Conservation (phyloP, 768 basidiomycete genomes). For the Pisolithus microcarpus region DNA sequence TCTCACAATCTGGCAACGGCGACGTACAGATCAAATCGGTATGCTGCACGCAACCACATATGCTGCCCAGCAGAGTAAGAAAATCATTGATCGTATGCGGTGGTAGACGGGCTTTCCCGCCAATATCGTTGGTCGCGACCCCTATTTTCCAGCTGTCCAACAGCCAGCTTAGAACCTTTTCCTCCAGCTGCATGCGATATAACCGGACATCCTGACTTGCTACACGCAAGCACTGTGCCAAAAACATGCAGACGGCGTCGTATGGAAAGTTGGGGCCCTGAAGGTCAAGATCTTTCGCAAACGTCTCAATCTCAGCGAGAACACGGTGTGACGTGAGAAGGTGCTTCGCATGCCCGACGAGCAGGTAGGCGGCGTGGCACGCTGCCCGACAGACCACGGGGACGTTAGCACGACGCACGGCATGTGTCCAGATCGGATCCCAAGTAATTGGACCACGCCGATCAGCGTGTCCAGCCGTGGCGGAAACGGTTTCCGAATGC, state of each 20-base stretch:
- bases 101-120: conserved; percentile 38
- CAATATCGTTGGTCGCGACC: conserved; percentile 32
- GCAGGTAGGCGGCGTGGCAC: conserved; percentile 55
- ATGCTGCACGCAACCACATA: conserved; percentile 49
- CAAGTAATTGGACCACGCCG: conserved; percentile 39
- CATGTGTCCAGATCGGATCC: conserved; percentile 78
- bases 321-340: conserved; percentile 51
- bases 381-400: conserved; percentile 74
- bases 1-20: conserved; percentile 61
- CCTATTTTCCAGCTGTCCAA: conserved; percentile 58
- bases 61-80: conserved; percentile 51
- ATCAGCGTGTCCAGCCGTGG: background rate
- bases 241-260: conserved; percentile 85
- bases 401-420: conserved; percentile 64
- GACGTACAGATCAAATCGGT: conserved; percentile 41
- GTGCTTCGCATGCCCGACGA: conserved; percentile 39
- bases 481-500: conserved; percentile 1
- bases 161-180: conserved; percentile 80
- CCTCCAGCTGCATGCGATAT: conserved; percentile 80
- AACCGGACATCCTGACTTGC: conserved; percentile 77
- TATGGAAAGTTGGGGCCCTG: conserved; percentile 85
- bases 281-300: conserved; percentile 78
- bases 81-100: conserved; percentile 54
- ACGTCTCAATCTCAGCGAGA: conserved; percentile 65
- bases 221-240: conserved; percentile 59